Conservation (phyloP, 768 basidiomycete genomes). For the Phallus indusiatus region DNA sequence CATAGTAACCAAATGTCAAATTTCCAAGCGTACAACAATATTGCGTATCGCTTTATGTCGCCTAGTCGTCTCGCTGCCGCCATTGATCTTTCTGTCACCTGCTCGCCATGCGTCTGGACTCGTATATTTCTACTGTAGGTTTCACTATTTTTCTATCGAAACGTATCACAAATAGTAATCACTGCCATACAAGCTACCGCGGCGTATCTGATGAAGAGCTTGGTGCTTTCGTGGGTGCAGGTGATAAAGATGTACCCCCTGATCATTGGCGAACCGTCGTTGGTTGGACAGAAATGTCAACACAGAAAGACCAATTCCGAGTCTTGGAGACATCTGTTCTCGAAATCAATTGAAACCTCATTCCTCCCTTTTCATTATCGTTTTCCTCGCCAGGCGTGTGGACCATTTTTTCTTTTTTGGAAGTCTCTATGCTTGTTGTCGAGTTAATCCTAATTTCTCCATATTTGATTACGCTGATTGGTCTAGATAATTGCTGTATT, state of each 20-base stretch:
- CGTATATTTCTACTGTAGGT: slow-evolving; percentile 70
- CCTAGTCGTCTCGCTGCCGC: slow-evolving; percentile 74
- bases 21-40: slow-evolving; percentile 73
- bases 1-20: slow-evolving; percentile 64
- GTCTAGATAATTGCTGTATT: neutral
- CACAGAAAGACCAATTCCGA: slow-evolving; percentile 64
- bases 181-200: slow-evolving; percentile 30
- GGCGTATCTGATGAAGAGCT: slow-evolving; percentile 76
- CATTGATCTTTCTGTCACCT: slow-evolving; percentile 79
- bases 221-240: slow-evolving; percentile 61
- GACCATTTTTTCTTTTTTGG: neutral
- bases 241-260: slow-evolving; percentile 78
- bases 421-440: neutral
- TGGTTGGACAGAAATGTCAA: slow-evolving; percentile 74
- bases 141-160: neutral
- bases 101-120: slow-evolving; percentile 73
- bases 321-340: slow-evolving; percentile 72
- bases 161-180: neutral
- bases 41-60: slow-evolving; percentile 82
- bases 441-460: slow-evolving; percentile 4
- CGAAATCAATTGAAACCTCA: slow-evolving; percentile 39
- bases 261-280: slow-evolving; percentile 76
- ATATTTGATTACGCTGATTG: neutral
- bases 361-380: neutral
- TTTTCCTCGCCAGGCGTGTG: slow-evolving; percentile 4